Conservation (phyloP, 352 stramenopile genomes). For the Pythium vanterpoolii region DNA sequence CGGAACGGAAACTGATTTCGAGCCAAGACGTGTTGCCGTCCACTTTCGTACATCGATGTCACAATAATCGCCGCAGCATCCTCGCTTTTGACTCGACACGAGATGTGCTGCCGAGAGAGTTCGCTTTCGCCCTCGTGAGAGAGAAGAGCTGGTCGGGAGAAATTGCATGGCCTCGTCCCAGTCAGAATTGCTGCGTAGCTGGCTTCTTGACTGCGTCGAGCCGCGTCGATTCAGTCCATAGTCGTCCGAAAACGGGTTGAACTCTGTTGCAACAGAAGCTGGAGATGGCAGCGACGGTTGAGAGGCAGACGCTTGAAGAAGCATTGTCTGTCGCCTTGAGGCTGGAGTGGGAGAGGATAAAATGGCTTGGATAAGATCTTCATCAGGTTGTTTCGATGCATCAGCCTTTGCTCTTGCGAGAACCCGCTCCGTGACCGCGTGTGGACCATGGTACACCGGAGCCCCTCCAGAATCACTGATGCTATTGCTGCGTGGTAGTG, state of each 20-base stretch:
- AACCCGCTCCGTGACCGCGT: slow-evolving; percentile 59
- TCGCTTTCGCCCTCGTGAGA: slow-evolving; percentile 54
- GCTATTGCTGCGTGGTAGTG: slow-evolving; percentile 3
- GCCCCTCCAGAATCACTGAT: not conserved
- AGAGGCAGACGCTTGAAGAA: slow-evolving; percentile 33
- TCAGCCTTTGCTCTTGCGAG: slow-evolving; percentile 56
- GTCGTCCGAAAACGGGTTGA: slow-evolving; percentile 42
- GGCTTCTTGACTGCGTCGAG: slow-evolving; percentile 7
- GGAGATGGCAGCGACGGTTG: slow-evolving; percentile 24
- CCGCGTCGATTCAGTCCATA: not conserved
- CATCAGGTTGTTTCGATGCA: slow-evolving; percentile 42
- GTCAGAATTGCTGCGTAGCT: slow-evolving; percentile 32
- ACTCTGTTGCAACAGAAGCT: not conserved
- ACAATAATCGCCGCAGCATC: slow-evolving; percentile 73
- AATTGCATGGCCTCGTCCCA: slow-evolving; percentile 61
- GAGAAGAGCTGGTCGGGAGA: slow-evolving; percentile 41
- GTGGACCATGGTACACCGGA: slow-evolving; percentile 44
- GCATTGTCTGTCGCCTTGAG: slow-evolving; percentile 24
- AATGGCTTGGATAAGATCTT: slow-evolving; percentile 72
- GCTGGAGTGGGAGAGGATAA: slow-evolving; percentile 48
- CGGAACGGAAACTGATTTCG: not conserved
- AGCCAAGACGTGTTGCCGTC: slow-evolving; percentile 33
- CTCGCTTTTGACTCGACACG: slow-evolving; percentile 68
- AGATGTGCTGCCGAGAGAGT: slow-evolving; percentile 61
- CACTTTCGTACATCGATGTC: slow-evolving; percentile 38